phyloP scores from a whole-genome alignment of 2,329 filamentous ascomycete species.

The Phialemonium atrogriseum region DNA sequence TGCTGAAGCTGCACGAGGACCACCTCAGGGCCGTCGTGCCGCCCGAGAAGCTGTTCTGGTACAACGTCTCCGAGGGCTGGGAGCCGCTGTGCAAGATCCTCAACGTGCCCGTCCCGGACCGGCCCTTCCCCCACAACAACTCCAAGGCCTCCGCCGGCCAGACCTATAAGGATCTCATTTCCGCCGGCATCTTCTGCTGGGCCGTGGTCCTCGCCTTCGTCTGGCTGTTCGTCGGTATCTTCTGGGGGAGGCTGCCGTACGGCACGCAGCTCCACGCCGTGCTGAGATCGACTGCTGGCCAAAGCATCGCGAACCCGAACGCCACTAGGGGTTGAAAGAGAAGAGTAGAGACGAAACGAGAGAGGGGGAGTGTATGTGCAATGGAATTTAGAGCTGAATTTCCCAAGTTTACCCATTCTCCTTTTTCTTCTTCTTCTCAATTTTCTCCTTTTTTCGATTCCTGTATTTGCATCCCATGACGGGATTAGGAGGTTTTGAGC shows the following conservation, averaged over 20 bases:
- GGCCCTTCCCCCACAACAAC: conserved; percentile 27
- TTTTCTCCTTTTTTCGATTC: too few species aligned
- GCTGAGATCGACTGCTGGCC: too few species aligned
- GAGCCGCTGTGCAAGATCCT: conserved; percentile 25
- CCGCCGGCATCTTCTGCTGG: background rate
- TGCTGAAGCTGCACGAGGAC: conserved; percentile 14
- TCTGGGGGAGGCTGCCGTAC: background rate
- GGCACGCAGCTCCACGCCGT: conserved; percentile 5
- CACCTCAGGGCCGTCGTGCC: conserved; percentile 23
- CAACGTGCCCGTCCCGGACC: conserved; percentile 22
- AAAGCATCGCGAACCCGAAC: too few species aligned
- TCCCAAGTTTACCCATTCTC: too few species aligned
- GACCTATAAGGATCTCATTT: conserved; percentile 1
- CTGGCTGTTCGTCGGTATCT: background rate
- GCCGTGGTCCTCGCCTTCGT: background rate
- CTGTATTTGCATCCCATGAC: too few species aligned
- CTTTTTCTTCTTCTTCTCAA: too few species aligned
- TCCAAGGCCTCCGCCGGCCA: background rate
- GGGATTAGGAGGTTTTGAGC: too few species aligned
- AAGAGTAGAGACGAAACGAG: too few species aligned
- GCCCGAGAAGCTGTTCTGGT: conserved; percentile 23
- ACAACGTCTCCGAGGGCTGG: conserved; percentile 25
- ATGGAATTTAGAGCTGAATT: too few species aligned
- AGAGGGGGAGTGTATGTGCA: too few species aligned
- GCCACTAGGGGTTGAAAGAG: too few species aligned